Evolutionary conservation across 192 early-diverging fungal genomes (phyloP).

Genomic region (Spinellus fusiger): DNA sequence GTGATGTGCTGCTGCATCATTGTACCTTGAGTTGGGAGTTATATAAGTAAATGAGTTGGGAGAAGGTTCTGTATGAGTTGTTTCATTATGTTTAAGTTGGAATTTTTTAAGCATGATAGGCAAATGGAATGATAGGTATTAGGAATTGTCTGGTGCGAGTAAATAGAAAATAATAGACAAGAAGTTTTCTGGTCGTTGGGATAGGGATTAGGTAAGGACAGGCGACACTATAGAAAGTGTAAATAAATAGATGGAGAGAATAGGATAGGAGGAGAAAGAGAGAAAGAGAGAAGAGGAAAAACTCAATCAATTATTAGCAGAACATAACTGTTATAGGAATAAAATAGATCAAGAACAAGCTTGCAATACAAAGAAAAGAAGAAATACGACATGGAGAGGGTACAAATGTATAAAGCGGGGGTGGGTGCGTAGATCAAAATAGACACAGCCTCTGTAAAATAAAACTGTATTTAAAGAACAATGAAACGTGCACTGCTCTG

Average conservation of each 20-base stretch:
- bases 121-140: not conserved
- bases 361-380: not conserved
- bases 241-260: not conserved
- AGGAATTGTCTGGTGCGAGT: not conserved
- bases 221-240: not conserved
- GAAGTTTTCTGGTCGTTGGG: not conserved
- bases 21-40: conserved; percentile 24
- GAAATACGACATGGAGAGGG: no score
- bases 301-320: no score
- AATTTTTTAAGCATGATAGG: not conserved
- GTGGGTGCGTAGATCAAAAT: no score
- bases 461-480: no score
- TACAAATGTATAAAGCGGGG: no score
- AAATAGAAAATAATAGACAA: not conserved
- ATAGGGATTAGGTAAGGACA: not conserved
- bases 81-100: not conserved
- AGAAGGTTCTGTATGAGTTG: not conserved
- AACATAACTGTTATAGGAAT: no score
- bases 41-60: conserved; percentile 8
- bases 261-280: not conserved
- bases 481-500: no score
- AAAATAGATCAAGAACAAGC: no score
- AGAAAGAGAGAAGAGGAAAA: not conserved
- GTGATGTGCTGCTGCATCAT: not conserved
- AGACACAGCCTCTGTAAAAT: no score